A percentile compares a stretch with the other conserved stretches of the same genome.
Conservation (phyloP, 306 rosid genomes). For the Potentilla sterilis region DNA sequence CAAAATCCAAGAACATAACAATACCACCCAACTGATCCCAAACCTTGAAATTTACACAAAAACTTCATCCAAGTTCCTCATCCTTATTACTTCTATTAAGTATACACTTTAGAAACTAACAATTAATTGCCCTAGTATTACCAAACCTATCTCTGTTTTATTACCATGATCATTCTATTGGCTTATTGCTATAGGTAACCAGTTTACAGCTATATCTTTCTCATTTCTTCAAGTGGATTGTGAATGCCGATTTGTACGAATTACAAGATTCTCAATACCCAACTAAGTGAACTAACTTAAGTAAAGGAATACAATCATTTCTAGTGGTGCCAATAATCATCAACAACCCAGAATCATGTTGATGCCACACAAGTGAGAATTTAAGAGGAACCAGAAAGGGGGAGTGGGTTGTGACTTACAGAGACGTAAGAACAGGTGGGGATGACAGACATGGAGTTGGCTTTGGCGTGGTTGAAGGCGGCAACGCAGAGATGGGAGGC, state of each 20-base stretch:
- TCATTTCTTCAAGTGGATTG: neutral
- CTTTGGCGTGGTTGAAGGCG: conserved; percentile 73
- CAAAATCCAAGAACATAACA: neutral
- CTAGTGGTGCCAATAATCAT: neutral
- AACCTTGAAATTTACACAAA: no score
- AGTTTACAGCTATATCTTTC: neutral
- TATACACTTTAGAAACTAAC: neutral
- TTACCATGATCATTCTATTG: neutral
- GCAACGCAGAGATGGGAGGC: conserved; percentile 76
- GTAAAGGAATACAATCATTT: neutral
- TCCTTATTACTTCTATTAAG: neutral
- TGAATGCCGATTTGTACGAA: neutral
- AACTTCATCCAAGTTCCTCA: neutral
- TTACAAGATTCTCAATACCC: neutral
- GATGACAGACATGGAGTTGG: conserved; percentile 53
- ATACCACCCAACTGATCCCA: neutral
- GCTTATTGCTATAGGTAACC: neutral
- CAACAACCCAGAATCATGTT: neutral
- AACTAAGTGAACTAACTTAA: neutral
- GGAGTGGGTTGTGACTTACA: conserved; percentile 35
- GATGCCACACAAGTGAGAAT: neutral
- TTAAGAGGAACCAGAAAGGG: neutral
- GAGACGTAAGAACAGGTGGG: conserved; percentile 89
- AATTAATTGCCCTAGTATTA: neutral
- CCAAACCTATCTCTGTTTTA: neutral